Conservation (phyloP, 2,329 filamentous ascomycete genomes). For the Arthrobotrys pseudoclavata region DNA sequence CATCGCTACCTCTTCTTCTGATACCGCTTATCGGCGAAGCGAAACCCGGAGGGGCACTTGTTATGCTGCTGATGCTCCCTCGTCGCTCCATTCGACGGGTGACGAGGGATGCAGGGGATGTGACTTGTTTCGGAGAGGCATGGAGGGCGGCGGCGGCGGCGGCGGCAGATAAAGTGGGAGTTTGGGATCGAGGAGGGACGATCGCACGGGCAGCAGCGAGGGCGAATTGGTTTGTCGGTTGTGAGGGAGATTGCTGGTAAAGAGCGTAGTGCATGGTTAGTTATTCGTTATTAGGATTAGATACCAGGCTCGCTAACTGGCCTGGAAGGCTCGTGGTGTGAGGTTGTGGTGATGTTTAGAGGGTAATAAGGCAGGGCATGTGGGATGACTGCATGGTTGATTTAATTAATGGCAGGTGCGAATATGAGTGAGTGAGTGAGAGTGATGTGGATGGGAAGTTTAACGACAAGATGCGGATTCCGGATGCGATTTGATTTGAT, state of each 20-base stretch:
- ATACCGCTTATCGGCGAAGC: constrained; percentile 19
- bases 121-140: constrained; percentile 58
- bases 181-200: constrained; percentile 43
- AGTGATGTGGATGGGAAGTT: constrained; percentile 5
- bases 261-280: constrained; percentile 52
- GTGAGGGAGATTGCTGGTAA: constrained; percentile 33
- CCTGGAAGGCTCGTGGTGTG: no score
- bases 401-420: neutral
- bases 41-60: constrained; percentile 36
- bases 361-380: neutral
- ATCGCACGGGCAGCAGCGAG: constrained; percentile 56
- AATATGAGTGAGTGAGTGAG: constrained; percentile 5
- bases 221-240: constrained; percentile 58
- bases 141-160: constrained; percentile 57
- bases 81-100: constrained; percentile 57
- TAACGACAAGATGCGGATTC: neutral
- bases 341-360: neutral
- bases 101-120: constrained; percentile 53
- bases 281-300: neutral
- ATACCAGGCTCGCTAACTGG: no score
- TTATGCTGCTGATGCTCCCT: constrained; percentile 45
- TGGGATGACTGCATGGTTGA: constrained; percentile 19
- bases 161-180: constrained; percentile 52
- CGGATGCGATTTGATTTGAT: neutral
- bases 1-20: constrained; percentile 47